Evolutionary conservation across 495 filamentous ascomycete species (phyloP).

Genomic region (Thermothielavioides terrestris): DNA sequence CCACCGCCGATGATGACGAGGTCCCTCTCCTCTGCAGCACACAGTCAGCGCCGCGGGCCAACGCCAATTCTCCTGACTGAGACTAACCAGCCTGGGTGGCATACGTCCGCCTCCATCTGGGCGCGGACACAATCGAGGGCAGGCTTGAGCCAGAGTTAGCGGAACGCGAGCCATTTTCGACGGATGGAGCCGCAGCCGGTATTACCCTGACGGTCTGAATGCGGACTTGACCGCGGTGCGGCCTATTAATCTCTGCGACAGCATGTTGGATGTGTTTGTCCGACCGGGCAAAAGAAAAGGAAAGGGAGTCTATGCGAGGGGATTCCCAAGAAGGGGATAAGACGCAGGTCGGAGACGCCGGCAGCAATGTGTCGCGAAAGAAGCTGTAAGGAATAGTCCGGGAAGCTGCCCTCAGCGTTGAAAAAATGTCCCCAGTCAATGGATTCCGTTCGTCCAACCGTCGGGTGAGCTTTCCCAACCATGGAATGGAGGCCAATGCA

Average conservation of each 20-base stretch:
- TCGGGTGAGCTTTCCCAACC: slow-evolving; percentile 7
- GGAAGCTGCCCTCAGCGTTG: not conserved
- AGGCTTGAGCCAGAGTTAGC: slow-evolving; percentile 35
- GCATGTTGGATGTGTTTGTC: slow-evolving; percentile 42
- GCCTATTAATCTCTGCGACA: slow-evolving; percentile 60
- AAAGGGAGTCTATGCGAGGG: slow-evolving; percentile 16
- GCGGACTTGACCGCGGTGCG: slow-evolving; percentile 57
- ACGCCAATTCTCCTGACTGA: not conserved
- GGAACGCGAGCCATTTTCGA: slow-evolving; percentile 23
- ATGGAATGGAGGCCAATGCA: not conserved
- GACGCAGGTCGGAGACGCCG: slow-evolving; percentile 2
- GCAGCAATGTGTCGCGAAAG: too few species aligned
- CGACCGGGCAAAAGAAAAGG: slow-evolving; percentile 14
- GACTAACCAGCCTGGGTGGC: slow-evolving; percentile 70
- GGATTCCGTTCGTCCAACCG: slow-evolving; percentile 15
- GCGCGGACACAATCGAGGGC: slow-evolving; percentile 50
- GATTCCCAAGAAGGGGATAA: not conserved
- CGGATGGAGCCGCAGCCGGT: slow-evolving; percentile 19
- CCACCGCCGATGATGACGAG: slow-evolving; percentile 94
- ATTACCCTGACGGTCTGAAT: slow-evolving; percentile 47
- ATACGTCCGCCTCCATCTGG: slow-evolving; percentile 60
- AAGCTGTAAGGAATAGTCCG: too few species aligned
- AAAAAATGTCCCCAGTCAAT: slow-evolving; percentile 12
- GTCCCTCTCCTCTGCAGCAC: slow-evolving; percentile 70
- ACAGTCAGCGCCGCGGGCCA: slow-evolving; percentile 18